Evolutionary conservation across 2,329 filamentous ascomycete genomes (phyloP), one percentile per base, ranked within the genome.

Genomic region (Neofusicoccum kwambonambiense): DNA sequence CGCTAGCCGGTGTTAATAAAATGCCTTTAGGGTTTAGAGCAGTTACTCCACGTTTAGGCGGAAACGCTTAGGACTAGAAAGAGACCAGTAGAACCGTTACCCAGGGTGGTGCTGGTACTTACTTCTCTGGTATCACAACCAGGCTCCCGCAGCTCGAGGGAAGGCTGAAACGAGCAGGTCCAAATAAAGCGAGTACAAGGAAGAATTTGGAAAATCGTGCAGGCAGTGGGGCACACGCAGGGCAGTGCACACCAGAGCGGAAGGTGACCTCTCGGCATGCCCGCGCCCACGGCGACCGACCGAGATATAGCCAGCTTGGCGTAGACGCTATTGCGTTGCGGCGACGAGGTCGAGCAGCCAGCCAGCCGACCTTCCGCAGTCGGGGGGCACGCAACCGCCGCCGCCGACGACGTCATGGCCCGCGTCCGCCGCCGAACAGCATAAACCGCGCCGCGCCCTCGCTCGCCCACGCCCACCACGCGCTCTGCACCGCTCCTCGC

Each of bases 401-500:
- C 51, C 9, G 37, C 17, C 2, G 27, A 19, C 51, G 51, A 56
- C 51, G 51, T 56, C 51, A 56, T 51, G 47, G 15, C 13, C 15
- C 9, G 6, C n/a, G 22, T 31, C 27, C 27, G 27, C 27, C 27
- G 27, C 27, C 27, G 4, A 11, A 8, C 51, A 56, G 2, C n/a
- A 15, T 52, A 34, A 52, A 31, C 13, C 17, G 6, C 50, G 35
- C 19, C 19, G 19, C 19, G 19, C 50, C 17, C 50, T 4, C 34
- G 51, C 34, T n/a, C 56, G 31, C 22, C 41, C 68, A 61, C 31
- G 34, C 52, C 62, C 63, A 50, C 39, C 67, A 49, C 39, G 66
- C 19, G 54, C 45, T 50, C 37, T 34, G 62, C 22, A 51, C 63
- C 4, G 54, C 19, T 22, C 19, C 19, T 22, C 19, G 3, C 19